Evolutionary conservation across 192 early-diverging fungal genomes (phyloP), one percentile per base, ranked within the genome.

Genomic region (Coemansia sp.): DNA sequence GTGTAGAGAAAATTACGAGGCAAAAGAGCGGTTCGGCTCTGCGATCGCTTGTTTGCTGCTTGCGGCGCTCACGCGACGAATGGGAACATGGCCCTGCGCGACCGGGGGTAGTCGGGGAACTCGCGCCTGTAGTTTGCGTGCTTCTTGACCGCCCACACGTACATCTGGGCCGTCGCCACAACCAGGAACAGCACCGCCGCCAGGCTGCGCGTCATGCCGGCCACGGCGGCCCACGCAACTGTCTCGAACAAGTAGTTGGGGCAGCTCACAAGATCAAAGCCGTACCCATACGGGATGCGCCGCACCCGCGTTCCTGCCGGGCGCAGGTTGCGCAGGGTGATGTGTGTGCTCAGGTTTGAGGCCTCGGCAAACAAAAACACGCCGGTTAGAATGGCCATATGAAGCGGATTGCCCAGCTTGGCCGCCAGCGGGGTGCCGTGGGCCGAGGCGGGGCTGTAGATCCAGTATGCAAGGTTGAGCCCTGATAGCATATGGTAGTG

Each of bases 141-240:
- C 79, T 98, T 98, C 81, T 98, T 98, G 57, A 92, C 51, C 3
- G 94, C 94, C 94, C 94, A 98, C 7, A 86, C 20, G 51, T 87
- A 88, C 94, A 96, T 96, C 67, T 94, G 84, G 39, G 70, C 85
- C n/a, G 78, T 73, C 25, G 81, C 82, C 40, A 85, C 82, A 23
- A 80, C 64, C 41, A 82, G 77, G 53, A 90, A 88, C 26, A 87
- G 50, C 38, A 81, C 61, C 7, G 81, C 78, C 38, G 80, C 78
- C 54, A 71, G 55, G 33, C 81, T 85, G 51, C 85, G 82, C 16
- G 88, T 90, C 56, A 96, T 61, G 36, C 78, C 57, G 20, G 80
- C 68, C 44, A 95, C 56, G 29, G 81, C 79, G 14, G 81, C 56
- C 94, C 94, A 98, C 16, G 81, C 85, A 18, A 89, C 35, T 34